Evolutionary conservation across 352 stramenopile species (phyloP), one percentile per base, ranked within the genome.

Genomic region (Discostella stelligera): DNA sequence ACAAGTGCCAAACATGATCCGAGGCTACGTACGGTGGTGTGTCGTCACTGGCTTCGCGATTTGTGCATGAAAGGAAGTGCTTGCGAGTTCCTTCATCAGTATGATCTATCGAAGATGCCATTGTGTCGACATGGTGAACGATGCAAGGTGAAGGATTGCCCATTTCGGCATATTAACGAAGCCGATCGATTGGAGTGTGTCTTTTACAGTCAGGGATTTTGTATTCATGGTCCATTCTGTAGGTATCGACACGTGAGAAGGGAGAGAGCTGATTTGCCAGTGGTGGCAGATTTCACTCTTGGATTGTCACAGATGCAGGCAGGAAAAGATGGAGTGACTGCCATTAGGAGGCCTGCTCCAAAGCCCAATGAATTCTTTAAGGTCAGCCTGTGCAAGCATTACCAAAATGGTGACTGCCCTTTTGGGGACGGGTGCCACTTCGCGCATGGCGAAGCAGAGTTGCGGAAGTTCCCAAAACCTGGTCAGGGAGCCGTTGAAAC

Each of bases 171-270:
- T 83, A 97, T 98, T 18, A 94, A 89, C 13, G 96, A 98, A 63
- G 85, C 79, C 0, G 96, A 98, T 88, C 90, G 95, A 48, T 91
- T 98, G 59, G 95, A 98, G 79, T 99, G 96, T 79, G 95, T 97
- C 5, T 99, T 98, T 84, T 99, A 98, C 86, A 95, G 93, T 71
- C 96, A 98, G 79, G 96, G 96, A 30, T 99, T 99, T 89, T 99
- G 96, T 82, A 97, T 96, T 50, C 96, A 99, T 68, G 96, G 96
- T 23, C 94, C 94, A 5, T 98, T 95, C 80, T 99, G 96, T 82
- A 93, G 95, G 49, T 99, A 98, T 68, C 94, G 94, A 59, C 96
- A 99, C 74, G 95, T 98, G 23, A 95, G 97, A 71, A 79, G 96
- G 27, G 94, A 96, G 7, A 89, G 95, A 8, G 91, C 97, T 30